These are phyloP conservation scores for Lactarius indigo DNA, from an alignment of 768 basidiomycete genomes.

Conservation along the genomic window DNA sequence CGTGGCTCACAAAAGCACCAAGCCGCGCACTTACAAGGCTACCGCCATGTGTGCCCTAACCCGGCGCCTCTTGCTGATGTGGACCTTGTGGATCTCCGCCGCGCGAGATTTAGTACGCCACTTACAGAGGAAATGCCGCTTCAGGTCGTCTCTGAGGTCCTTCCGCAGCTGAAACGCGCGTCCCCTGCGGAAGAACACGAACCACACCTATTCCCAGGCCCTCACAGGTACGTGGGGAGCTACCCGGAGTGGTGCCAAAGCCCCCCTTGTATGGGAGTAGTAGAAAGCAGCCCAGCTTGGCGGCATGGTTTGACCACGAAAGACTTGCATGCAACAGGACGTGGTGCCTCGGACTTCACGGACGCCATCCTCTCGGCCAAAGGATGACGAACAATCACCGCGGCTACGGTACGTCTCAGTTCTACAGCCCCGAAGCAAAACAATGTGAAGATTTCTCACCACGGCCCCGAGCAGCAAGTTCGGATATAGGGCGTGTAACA, in stretches of 20 bases:
- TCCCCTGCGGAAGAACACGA: conserved; percentile 7
- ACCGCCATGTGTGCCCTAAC: too few relatives aligned
- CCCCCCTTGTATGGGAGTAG: not conserved
- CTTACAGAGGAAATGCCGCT: too few relatives aligned
- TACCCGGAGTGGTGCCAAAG: conserved; percentile 10
- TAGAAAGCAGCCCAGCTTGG: not conserved
- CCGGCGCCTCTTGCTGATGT: too few relatives aligned
- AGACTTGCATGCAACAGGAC: not conserved
- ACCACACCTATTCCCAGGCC: conserved; percentile 9
- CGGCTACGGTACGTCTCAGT: not conserved
- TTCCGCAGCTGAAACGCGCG: not conserved
- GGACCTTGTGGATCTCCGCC: too few relatives aligned
- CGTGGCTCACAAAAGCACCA: not conserved
- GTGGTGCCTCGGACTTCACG: not conserved
- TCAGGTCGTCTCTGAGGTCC: not conserved
- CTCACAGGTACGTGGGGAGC: conserved; percentile 3
- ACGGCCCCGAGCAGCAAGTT: not conserved
- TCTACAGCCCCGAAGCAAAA: not conserved
- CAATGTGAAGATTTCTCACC: not conserved
- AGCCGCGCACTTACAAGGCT: not conserved
- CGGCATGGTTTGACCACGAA: not conserved
- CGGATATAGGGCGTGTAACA: conserved; percentile 16
- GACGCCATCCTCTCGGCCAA: conserved; percentile 4
- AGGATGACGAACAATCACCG: conserved; percentile 13
- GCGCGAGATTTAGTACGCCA: too few relatives aligned